Percentiles rank a stretch among this genome's conserved stretches.
Evolutionary conservation across 345 rosid genomes (phyloP).

Genomic region (Toxicodendron radicans): DNA sequence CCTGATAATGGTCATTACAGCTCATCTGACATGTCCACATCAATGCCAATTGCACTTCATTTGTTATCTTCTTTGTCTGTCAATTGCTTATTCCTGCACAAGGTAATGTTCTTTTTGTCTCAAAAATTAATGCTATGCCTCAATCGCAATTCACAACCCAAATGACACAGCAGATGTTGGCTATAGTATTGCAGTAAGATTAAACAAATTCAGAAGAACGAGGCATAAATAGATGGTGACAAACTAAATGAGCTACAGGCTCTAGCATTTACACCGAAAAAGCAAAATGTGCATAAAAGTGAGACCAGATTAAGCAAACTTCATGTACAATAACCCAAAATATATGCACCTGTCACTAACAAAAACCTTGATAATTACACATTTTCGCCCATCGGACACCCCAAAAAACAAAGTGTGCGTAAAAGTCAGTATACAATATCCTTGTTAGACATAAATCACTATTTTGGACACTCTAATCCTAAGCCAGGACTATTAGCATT

Average conservation of each 20-base stretch:
- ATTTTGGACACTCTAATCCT: slow-evolving; percentile 13
- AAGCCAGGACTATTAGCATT: not conserved
- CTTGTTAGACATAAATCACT: slow-evolving; percentile 14
- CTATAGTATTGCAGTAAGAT: not conserved
- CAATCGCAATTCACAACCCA: not conserved
- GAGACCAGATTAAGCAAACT: not conserved
- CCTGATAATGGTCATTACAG: too few relatives aligned
- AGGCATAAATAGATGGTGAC: not conserved
- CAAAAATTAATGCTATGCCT: slow-evolving; percentile 1
- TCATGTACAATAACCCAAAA: slow-evolving; percentile 8
- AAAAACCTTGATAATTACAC: slow-evolving; percentile 21
- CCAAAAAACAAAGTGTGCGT: not conserved
- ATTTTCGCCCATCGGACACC: not conserved
- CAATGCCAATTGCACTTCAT: not conserved
- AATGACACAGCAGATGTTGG: not conserved
- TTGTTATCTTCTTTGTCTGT: not conserved
- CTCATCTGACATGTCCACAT: not conserved
- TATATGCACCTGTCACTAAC: slow-evolving; percentile 10
- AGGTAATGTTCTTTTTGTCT: not conserved
- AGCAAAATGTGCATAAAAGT: not conserved
- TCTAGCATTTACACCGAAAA: too few relatives aligned
- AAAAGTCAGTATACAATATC: slow-evolving; percentile 18
- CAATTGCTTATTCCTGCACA: not conserved
- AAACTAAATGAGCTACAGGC: too few relatives aligned
- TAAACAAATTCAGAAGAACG: not conserved